A percentile compares a stretch with the other conserved stretches of the same genome.
These are phyloP conservation scores for Leccinum obscurum DNA, from an alignment of 768 basidiomycete genomes.

Conservation along the genomic window DNA sequence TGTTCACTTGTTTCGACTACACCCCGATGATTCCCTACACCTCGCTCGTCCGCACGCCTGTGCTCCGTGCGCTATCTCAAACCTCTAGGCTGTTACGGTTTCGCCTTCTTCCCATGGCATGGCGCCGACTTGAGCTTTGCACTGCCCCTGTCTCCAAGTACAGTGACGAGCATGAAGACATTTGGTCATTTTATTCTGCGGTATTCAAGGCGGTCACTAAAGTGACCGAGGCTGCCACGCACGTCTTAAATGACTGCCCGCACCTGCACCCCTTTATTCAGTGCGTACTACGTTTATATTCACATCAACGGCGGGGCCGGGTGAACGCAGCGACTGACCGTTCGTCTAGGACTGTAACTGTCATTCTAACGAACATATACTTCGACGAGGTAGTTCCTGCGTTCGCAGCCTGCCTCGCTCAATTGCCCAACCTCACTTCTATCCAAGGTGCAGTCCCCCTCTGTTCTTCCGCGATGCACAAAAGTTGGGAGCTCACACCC, in stretches of 20 bases:
- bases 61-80: conserved; percentile 8
- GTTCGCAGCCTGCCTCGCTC: conserved; percentile 9
- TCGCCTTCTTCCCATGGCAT: conserved; percentile 17
- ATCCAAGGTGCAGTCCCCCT: conserved; percentile 8
- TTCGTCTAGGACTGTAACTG: conserved; percentile 2
- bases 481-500: background rate
- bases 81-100: conserved; percentile 12
- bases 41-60: background rate
- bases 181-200: background rate
- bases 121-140: conserved; percentile 11
- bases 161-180: background rate
- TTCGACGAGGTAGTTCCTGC: conserved; percentile 2
- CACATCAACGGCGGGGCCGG: no score
- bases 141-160: background rate
- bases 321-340: background rate
- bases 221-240: background rate
- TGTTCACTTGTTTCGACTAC: background rate
- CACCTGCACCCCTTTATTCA: conserved; percentile 5
- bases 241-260: conserved; percentile 1
- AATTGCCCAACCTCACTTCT: conserved; percentile 8
- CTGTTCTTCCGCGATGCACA: background rate
- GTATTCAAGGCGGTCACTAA: background rate
- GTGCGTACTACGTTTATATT: conserved; percentile 1
- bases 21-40: background rate
- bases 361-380: background rate